Percentiles rank a stretch among this genome's conserved stretches.
Conservation (phyloP, 164 flowering plant genomes). For the Warburgia ugandensis region DNA sequence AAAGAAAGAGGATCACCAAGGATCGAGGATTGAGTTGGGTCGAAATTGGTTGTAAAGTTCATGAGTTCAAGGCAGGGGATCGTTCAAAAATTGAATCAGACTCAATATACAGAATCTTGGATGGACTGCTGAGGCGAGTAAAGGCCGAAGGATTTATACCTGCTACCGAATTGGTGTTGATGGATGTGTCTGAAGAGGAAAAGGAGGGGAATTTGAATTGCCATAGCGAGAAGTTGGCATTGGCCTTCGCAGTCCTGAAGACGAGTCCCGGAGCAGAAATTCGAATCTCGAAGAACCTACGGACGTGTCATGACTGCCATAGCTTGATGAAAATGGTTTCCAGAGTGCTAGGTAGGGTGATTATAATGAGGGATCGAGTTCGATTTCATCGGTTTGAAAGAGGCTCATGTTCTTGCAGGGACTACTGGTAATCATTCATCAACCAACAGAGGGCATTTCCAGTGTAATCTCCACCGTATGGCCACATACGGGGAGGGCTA, state of each 20-base stretch:
- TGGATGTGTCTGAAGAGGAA: conserved; percentile 88
- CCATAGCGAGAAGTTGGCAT: conserved; percentile 82
- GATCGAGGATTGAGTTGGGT: conserved; percentile 70
- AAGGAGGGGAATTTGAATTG: conserved; percentile 56
- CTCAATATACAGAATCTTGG: conserved; percentile 39
- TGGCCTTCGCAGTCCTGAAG: conserved; percentile 58
- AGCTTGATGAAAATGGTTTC: conserved; percentile 67
- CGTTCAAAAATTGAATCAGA: conserved; percentile 45
- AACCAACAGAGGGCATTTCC: too few relatives aligned
- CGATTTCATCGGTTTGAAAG: conserved; percentile 72
- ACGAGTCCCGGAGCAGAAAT: conserved; percentile 59
- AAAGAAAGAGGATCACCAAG: conserved; percentile 44
- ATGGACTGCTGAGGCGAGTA: conserved; percentile 31
- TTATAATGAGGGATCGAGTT: conserved; percentile 64
- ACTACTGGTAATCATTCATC: conserved; percentile 63
- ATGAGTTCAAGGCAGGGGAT: conserved; percentile 65
- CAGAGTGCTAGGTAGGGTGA: conserved; percentile 44
- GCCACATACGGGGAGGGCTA: too few relatives aligned
- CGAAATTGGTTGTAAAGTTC: conserved; percentile 41
- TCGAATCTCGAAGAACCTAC: conserved; percentile 52
- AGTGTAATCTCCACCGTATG: too few relatives aligned
- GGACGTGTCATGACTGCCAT: conserved; percentile 80
- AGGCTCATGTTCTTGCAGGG: conserved; percentile 70
- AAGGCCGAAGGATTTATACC: conserved; percentile 50
- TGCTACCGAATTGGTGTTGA: conserved; percentile 48